Percentiles rank a stretch among this genome's conserved stretches.
phyloP scores from a whole-genome alignment of 2,329 filamentous ascomycete species.

The Bipolaris victoriae region DNA sequence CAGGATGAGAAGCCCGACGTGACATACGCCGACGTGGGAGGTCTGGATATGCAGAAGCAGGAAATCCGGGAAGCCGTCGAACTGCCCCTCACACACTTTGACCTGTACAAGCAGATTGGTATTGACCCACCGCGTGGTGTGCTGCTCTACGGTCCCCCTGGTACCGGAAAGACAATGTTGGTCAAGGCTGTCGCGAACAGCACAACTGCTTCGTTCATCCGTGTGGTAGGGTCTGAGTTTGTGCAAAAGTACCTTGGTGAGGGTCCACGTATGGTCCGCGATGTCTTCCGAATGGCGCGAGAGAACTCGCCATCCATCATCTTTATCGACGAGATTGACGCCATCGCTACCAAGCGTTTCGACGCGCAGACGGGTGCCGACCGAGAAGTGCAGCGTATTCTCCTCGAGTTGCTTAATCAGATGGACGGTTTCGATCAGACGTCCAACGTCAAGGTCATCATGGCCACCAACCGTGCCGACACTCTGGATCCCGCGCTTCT shows the following conservation, averaged over 20 bases:
- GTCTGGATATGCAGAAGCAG: conserved; percentile 99
- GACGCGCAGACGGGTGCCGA: conserved; percentile 98
- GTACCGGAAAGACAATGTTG: conserved; percentile 95
- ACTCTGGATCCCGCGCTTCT: conserved; percentile 94
- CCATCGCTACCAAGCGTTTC: conserved; percentile 65
- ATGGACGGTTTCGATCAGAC: conserved; percentile 99
- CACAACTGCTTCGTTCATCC: conserved; percentile 97
- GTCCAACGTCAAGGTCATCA: conserved; percentile 99
- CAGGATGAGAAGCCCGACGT: conserved; percentile 97
- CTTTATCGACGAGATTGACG: conserved; percentile 59
- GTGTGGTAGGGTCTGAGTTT: conserved; percentile 96
- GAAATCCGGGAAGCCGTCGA: conserved; percentile 98
- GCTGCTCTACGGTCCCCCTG: conserved; percentile 91
- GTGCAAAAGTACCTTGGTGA: conserved; percentile 99
- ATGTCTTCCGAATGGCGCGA: conserved; percentile 98
- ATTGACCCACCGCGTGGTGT: conserved; percentile 98
- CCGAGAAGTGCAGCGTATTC: conserved; percentile 96
- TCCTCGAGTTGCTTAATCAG: conserved; percentile 96
- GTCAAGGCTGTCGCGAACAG: conserved; percentile 99
- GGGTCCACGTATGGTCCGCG: conserved; percentile 96
- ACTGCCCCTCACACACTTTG: conserved; percentile 94
- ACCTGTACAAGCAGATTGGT: conserved; percentile 98
- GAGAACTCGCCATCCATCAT: conserved; percentile 99
- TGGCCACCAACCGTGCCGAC: conserved; percentile 98
- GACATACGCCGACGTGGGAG: conserved; percentile 96